A percentile compares a stretch with the other conserved stretches of the same genome.
These are phyloP conservation scores for Rhododendron vialii DNA, from an alignment of 148 eudicot species.

Conservation along the genomic window DNA sequence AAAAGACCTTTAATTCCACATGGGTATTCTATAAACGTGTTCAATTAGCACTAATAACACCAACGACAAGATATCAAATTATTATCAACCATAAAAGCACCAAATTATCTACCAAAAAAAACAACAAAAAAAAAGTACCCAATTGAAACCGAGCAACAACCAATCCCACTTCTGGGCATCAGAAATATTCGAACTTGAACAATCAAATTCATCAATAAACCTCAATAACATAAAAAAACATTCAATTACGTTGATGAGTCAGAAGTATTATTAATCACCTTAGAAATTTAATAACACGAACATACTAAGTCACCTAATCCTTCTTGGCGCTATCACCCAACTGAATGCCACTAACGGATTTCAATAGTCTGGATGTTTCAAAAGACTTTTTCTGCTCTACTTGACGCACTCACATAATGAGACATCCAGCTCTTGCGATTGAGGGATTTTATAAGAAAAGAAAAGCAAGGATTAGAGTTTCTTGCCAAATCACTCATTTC, in stretches of 20 bases:
- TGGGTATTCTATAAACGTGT: neutral
- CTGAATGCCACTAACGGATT: too few species aligned
- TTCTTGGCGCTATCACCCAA: too few species aligned
- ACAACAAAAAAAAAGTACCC: neutral
- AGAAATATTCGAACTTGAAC: neutral
- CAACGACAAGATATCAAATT: too few species aligned
- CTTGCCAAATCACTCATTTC: too few species aligned
- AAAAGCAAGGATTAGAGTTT: too few species aligned
- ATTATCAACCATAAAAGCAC: neutral
- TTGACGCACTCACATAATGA: too few species aligned
- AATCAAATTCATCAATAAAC: neutral
- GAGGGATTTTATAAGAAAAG: too few species aligned
- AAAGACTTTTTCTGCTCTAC: too few species aligned
- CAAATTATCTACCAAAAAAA: neutral
- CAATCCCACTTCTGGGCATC: neutral
- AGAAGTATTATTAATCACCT: neutral
- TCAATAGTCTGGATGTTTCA: too few species aligned
- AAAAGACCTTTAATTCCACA: neutral
- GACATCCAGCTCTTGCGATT: too few species aligned
- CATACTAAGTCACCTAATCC: too few species aligned
- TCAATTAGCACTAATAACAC: constrained; percentile 1
- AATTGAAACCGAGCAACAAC: neutral
- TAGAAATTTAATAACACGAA: too few species aligned
- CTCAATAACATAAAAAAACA: neutral
- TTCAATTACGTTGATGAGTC: neutral